Evolutionary conservation across 2,329 filamentous ascomycete species (phyloP).

Genomic region (Rutstroemia sp.): DNA sequence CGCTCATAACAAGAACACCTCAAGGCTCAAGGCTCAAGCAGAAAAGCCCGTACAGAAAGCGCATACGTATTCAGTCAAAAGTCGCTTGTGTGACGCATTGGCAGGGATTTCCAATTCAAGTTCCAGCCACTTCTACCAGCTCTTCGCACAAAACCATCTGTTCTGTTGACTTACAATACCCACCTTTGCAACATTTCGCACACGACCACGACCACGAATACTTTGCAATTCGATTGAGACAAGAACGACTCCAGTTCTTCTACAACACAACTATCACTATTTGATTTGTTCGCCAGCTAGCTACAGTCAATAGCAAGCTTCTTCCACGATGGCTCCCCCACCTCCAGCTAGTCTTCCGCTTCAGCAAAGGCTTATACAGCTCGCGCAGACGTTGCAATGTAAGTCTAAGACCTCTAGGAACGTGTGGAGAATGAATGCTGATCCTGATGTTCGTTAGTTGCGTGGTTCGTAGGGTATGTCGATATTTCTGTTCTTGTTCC

Average conservation of each 20-base stretch:
- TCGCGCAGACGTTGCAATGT: constrained; percentile 92
- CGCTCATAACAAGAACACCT: not conserved
- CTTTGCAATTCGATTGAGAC: not conserved
- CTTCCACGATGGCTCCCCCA: constrained; percentile 27
- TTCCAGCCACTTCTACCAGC: constrained; percentile 3
- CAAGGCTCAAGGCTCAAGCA: not conserved
- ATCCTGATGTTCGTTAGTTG: constrained; percentile 43
- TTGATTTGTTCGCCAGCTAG: not conserved
- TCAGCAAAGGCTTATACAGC: constrained; percentile 54
- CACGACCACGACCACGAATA: not conserved
- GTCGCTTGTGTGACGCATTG: constrained; percentile 2
- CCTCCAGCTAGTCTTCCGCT: constrained; percentile 28
- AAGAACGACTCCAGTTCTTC: not conserved
- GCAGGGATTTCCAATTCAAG: constrained; percentile 2
- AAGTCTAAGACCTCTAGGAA: constrained; percentile 36
- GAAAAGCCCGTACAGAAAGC: not conserved
- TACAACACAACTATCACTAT: not conserved
- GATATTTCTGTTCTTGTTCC: constrained; percentile 12
- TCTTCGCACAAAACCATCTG: not conserved
- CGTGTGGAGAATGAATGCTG: constrained; percentile 10
- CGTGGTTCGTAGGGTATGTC: constrained; percentile 76
- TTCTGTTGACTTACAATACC: not conserved
- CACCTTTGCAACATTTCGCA: not conserved
- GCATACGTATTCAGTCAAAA: not conserved
- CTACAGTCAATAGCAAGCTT: not conserved